Conservation (phyloP, 2,329 filamentous ascomycete genomes). For the Penicillium sp. region DNA sequence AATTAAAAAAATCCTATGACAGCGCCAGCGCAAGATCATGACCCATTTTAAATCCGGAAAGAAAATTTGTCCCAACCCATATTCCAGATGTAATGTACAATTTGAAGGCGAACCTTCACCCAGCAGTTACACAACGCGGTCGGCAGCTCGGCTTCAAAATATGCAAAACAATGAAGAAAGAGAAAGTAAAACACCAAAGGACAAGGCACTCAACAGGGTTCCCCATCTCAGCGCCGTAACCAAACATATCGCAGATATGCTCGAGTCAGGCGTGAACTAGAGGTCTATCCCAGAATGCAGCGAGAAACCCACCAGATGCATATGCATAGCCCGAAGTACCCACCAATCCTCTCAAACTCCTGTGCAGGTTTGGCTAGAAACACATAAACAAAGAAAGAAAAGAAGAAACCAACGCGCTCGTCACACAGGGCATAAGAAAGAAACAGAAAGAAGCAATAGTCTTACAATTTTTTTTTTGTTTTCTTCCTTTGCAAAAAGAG, state of each 20-base stretch:
- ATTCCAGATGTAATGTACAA: background rate
- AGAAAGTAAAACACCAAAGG: background rate
- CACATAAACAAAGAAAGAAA: background rate
- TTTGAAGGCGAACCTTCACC: background rate
- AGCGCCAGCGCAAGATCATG: background rate
- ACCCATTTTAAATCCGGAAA: background rate
- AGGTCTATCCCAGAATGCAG: background rate
- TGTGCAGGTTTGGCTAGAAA: background rate
- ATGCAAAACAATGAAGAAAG: background rate
- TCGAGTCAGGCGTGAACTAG: background rate
- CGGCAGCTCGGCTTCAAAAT: background rate
- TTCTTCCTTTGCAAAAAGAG: background rate
- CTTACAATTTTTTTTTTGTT: background rate
- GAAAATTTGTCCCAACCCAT: background rate
- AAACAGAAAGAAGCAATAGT: background rate
- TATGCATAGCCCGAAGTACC: background rate
- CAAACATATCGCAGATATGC: background rate
- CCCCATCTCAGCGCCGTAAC: background rate
- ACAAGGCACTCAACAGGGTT: background rate
- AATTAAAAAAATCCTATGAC: background rate
- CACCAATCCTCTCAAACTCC: slow-evolving; percentile 1
- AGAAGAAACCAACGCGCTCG: background rate
- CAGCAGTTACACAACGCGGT: background rate
- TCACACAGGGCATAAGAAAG: background rate
- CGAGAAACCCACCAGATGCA: background rate